Base-by-base conservation (phyloP, 495 filamentous ascomycete species). In the Penicillium chermesinum region DNA sequence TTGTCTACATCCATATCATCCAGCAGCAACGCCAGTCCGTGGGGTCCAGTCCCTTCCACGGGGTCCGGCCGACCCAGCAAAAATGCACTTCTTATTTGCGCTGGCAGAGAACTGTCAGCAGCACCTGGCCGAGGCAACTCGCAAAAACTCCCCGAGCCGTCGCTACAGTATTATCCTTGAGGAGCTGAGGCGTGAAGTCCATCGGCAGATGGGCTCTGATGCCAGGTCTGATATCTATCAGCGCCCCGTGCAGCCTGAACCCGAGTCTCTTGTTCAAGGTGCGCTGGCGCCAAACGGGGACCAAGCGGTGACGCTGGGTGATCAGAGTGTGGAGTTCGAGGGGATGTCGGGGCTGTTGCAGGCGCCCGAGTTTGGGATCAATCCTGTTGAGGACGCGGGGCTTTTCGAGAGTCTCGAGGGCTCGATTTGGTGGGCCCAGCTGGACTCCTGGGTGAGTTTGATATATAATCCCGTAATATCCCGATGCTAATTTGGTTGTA, bases 1-100 rank as follows among this genome's bases (percentile, higher is more conserved):
- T 78, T 21, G 65, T 76, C 7, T 78, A 79, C 34, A 77, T 81
- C 17, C 72, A 76, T 47, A 71, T 72, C 0, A 81, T 81, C 41
- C 76, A 81, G 42, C 71, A 75, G 25, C 63, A 67, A 43, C 67
- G 59, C 14, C 51, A 63, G n/a, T 62, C 64, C 7, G 57, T 52
- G 4, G 54, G 48, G 3, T 50, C 59, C 2, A 56, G 47, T 7
- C 47, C 64, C 1, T 60, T 63, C 46, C 38, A 7, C 54, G 44
- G 3, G 58, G 58, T 33, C 49, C 53, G 5, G 53, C 61, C 13
- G 60, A 64, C 5, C 33, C 30, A 9, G 47, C 47, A 25, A 59
- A 60, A 10, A 48, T 66, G n/a, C 52, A 59, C 5, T 58, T 57
- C 12, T 53, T 74, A 1, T 70, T 76, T 40, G 43, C 52, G 12